Percentiles rank a stretch among this genome's conserved stretches.
These are phyloP conservation scores for Erysimum pusillum DNA, from an alignment of 441 rosid genomes.

Conservation along the genomic window DNA sequence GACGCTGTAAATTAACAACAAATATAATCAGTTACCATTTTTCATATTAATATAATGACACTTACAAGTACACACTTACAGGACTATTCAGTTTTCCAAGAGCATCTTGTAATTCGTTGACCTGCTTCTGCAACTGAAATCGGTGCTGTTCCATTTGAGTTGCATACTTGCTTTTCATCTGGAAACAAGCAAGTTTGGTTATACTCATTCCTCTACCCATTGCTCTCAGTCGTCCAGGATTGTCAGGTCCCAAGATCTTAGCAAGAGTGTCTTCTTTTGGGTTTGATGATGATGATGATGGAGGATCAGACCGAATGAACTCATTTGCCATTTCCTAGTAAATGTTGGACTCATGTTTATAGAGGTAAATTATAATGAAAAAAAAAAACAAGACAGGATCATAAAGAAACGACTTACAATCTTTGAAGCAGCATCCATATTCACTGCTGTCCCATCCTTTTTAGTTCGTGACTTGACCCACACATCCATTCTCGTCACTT, in stretches of 20 bases:
- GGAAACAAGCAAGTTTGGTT: neutral
- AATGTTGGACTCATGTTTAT: neutral
- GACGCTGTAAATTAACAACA: too few species aligned
- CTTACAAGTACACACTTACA: too few species aligned
- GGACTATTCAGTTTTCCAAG: too few species aligned
- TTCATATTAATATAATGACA: too few species aligned
- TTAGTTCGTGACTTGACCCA: neutral
- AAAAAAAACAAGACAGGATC: neutral
- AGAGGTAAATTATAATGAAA: neutral
- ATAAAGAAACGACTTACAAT: neutral
- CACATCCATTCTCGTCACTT: neutral
- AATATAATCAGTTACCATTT: too few species aligned
- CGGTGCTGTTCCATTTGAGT: too few species aligned
- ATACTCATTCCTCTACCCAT: neutral
- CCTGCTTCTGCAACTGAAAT: too few species aligned
- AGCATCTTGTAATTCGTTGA: too few species aligned
- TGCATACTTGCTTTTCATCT: neutral
- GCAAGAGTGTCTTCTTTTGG: neutral
- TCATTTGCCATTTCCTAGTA: neutral
- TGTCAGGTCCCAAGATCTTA: neutral
- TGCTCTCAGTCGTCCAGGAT: neutral
- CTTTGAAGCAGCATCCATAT: too few species aligned
- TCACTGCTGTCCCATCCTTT: neutral
- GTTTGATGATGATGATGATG: neutral
- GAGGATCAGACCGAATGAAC: neutral